These are phyloP conservation scores for Globisporangium megalacanthum DNA, from an alignment of 352 stramenopile species.

Conservation along the genomic window DNA sequence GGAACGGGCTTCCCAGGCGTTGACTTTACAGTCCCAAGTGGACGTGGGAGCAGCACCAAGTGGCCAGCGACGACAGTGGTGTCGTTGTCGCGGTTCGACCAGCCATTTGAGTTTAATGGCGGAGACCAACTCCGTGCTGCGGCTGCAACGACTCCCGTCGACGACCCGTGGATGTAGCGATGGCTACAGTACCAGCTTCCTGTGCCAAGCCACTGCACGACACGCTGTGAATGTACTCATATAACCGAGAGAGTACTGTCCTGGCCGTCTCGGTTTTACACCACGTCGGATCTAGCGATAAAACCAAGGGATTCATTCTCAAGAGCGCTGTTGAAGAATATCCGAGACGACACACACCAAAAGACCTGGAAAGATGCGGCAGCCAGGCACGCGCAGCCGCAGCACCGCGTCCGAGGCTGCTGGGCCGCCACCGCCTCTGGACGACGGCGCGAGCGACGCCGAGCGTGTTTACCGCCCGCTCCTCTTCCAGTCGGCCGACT, in stretches of 20 bases:
- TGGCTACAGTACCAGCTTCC: too few relatives aligned
- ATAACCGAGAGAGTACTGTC: too few relatives aligned
- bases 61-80: not conserved
- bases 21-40: not conserved
- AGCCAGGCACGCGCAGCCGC: too few relatives aligned
- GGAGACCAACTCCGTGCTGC: not conserved
- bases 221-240: too few relatives aligned
- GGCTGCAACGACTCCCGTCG: not conserved
- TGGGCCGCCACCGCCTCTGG: not conserved
- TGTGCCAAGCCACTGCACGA: too few relatives aligned
- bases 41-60: not conserved
- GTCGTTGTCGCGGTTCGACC: not conserved
- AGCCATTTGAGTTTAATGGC: not conserved
- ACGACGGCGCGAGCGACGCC: slow-evolving; percentile 20
- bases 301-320: too few relatives aligned
- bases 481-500: slow-evolving; percentile 74
- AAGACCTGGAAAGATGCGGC: too few relatives aligned
- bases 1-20: not conserved
- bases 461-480: slow-evolving; percentile 70
- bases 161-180: slow-evolving; percentile 1
- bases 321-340: too few relatives aligned
- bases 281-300: too few relatives aligned
- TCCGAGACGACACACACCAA: too few relatives aligned
- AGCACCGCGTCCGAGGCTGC: not conserved
- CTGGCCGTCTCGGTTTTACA: too few relatives aligned